Percentiles rank a stretch among this genome's conserved stretches.
phyloP scores from a whole-genome alignment of 345 rosid genomes.

The Arabidopsis thaliana region DNA sequence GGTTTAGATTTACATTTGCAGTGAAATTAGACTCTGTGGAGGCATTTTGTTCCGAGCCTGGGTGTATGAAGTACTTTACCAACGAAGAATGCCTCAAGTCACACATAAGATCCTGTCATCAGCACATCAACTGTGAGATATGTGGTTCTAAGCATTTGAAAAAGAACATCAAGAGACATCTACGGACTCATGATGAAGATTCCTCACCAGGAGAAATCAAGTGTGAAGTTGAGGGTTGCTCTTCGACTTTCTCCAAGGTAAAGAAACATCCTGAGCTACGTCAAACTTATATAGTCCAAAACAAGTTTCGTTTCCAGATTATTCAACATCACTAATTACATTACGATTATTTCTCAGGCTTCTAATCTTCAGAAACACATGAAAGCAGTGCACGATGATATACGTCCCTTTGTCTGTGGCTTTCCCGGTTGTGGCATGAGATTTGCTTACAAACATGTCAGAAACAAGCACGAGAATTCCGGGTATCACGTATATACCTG shows the following conservation, averaged over 20 bases:
- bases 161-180: conserved; percentile 83
- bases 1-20: conserved; percentile 41
- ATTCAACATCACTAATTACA: neutral
- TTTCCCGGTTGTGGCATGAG: conserved; percentile 67
- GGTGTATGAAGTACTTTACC: conserved; percentile 78
- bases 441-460: conserved; percentile 81
- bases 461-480: conserved; percentile 74
- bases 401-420: conserved; percentile 60
- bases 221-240: conserved; percentile 70
- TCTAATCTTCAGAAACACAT: conserved; percentile 71
- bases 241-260: conserved; percentile 69
- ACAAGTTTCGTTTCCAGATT: too few species aligned
- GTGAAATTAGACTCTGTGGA: conserved; percentile 73
- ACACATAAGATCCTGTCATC: conserved; percentile 73
- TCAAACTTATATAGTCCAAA: too few species aligned
- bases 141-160: conserved; percentile 70
- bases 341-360: conserved; percentile 49
- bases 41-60: conserved; percentile 77
- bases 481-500: conserved; percentile 58
- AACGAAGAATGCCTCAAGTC: conserved; percentile 69
- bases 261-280: conserved; percentile 7
- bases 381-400: conserved; percentile 72
- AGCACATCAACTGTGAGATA: conserved; percentile 57
- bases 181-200: conserved; percentile 59
- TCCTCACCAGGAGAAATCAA: conserved; percentile 49